These are phyloP conservation scores for Cynanchum wilfordii DNA, from an alignment of 257 asterid genomes.

Conservation along the genomic window DNA sequence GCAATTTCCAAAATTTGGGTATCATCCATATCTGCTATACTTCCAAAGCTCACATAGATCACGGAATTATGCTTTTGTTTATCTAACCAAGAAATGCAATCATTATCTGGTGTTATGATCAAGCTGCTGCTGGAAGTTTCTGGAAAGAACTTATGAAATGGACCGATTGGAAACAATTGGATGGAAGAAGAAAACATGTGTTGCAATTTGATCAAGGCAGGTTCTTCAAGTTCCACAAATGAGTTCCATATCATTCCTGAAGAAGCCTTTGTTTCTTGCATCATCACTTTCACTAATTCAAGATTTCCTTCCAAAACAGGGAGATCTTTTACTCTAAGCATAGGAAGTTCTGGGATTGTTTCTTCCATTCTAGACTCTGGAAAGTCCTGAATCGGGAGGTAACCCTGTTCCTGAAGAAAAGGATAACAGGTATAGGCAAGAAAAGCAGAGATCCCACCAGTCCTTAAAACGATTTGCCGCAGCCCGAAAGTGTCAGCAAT, in stretches of 20 bases:
- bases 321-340: slow-evolving; percentile 38
- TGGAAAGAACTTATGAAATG: slow-evolving; percentile 35
- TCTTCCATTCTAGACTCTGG: slow-evolving; percentile 29
- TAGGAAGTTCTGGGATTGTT: slow-evolving; percentile 39
- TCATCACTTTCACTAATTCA: slow-evolving; percentile 21
- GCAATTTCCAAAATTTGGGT: slow-evolving; percentile 19
- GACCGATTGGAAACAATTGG: slow-evolving; percentile 38
- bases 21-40: slow-evolving; percentile 17
- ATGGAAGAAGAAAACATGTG: slow-evolving; percentile 21
- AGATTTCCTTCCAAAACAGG: slow-evolving; percentile 18
- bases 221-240: slow-evolving; percentile 38
- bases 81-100: slow-evolving; percentile 24
- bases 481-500: slow-evolving; percentile 15
- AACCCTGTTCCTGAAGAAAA: slow-evolving; percentile 13
- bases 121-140: slow-evolving; percentile 26
- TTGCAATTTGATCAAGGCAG: slow-evolving; percentile 20
- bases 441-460: slow-evolving; percentile 18
- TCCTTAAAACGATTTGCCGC: slow-evolving; percentile 21
- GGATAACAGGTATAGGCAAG: slow-evolving; percentile 3
- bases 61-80: slow-evolving; percentile 20
- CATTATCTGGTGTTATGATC: slow-evolving; percentile 15
- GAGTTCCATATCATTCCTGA: slow-evolving; percentile 37
- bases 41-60: slow-evolving; percentile 29
- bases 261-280: slow-evolving; percentile 30
- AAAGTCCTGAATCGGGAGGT: slow-evolving; percentile 16